These are phyloP conservation scores for Tolypocladium cylindrosporum DNA, from an alignment of 2,329 filamentous ascomycete species.

Conservation along the genomic window DNA sequence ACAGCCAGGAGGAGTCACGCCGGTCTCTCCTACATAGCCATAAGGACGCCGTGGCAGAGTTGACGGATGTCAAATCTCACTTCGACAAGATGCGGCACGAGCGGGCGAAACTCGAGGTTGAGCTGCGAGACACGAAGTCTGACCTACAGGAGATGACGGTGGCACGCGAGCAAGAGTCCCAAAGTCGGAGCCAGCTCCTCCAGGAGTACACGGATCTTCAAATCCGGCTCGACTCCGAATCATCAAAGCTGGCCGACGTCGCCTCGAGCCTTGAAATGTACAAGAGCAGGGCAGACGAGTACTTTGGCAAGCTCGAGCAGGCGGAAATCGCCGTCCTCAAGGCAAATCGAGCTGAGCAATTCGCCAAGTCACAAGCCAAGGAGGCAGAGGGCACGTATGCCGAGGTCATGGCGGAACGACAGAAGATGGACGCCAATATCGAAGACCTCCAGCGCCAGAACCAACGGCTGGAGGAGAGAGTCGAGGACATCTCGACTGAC, in stretches of 20 bases:
- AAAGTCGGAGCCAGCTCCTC: constrained; percentile 79
- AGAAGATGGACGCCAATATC: constrained; percentile 77
- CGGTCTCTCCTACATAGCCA: constrained; percentile 73
- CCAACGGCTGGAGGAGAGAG: constrained; percentile 79
- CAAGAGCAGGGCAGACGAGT: constrained; percentile 87
- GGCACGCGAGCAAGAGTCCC: constrained; percentile 75
- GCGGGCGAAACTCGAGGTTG: constrained; percentile 70
- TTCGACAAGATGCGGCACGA: constrained; percentile 81
- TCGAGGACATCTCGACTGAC: constrained; percentile 87
- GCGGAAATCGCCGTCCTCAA: constrained; percentile 94
- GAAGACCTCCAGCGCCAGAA: constrained; percentile 87
- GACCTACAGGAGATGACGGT: constrained; percentile 73
- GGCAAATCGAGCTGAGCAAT: constrained; percentile 83
- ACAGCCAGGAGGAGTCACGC: constrained; percentile 83
- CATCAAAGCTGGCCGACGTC: constrained; percentile 75
- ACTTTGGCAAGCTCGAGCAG: constrained; percentile 94
- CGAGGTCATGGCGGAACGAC: constrained; percentile 81
- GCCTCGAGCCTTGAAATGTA: constrained; percentile 78
- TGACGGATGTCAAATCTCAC: constrained; percentile 76
- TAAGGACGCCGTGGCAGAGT: constrained; percentile 74
- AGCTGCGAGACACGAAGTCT: constrained; percentile 72
- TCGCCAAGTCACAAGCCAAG: constrained; percentile 78
- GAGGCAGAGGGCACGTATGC: constrained; percentile 90
- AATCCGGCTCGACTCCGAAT: constrained; percentile 82
- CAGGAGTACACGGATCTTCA: constrained; percentile 91